Evolutionary conservation across 352 stramenopile species (phyloP), one percentile per base, ranked within the genome.

Genomic region (Phytophthora boehmeriae): DNA sequence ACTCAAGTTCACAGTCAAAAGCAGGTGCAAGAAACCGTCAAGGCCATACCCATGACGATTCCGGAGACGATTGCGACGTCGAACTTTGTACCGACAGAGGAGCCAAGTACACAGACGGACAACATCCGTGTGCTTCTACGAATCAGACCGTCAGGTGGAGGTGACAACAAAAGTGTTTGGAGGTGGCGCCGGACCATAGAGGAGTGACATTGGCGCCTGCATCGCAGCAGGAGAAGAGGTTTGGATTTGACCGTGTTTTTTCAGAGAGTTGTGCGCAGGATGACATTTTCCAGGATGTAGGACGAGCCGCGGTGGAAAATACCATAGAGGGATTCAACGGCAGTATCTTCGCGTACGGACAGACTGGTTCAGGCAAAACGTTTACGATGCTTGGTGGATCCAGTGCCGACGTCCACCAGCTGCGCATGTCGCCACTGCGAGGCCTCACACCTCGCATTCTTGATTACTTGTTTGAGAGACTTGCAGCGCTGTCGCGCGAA

Each of bases 281-380:
- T 41, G 75, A 93, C 36, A 72, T 97, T 22, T 96, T 96, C 63
- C 64, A 89, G 30, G 77, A 89, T 45, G 83, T 80, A 13, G 89
- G 88, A 11, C 67, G 80, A 16, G 77, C 80, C 0, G 86, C 91
- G 0, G 86, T 96, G 8, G 88, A 95, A 44, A 94, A 91, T 49
- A 86, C 83, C 0, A 74, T 97, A 28, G 59, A 89, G 25, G 89
- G 89, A 14, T 97, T 92, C 66, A 95, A 97, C 54, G 89, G 89
- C 32, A 93, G 85, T 55, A 92, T 97, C 50, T 96, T 97, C 45
- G 89, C 89, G 5, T 97, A 96, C 50, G 89, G 89, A 20, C 88
- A 96, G 59, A 97, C 89, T 1, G 89, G 89, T 0, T 93, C 80
- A 0, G 89, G 89, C 6, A 97, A 97, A 54, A 96, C 89, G 10